Evolutionary conservation across 352 stramenopile genomes (phyloP).

Genomic region (Phytophthora litchii): DNA sequence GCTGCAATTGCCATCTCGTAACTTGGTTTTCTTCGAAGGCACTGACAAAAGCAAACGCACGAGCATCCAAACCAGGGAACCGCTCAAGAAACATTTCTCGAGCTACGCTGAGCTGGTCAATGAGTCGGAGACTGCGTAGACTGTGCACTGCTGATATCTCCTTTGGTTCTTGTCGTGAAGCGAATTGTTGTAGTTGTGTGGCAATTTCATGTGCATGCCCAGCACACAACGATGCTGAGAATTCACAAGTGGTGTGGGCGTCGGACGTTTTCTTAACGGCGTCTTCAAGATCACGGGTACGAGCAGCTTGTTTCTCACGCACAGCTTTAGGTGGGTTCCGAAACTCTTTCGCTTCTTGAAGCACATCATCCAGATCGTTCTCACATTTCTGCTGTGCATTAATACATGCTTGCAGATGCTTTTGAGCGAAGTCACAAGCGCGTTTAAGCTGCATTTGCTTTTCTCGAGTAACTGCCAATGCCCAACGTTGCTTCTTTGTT

Average conservation of each 20-base stretch:
- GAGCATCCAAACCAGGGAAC: constrained; percentile 70
- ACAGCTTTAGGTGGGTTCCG: constrained; percentile 63
- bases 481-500: constrained; percentile 32
- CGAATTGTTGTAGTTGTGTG: constrained; percentile 22
- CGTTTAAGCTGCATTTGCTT: constrained; percentile 31
- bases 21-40: constrained; percentile 51
- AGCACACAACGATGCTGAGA: constrained; percentile 2
- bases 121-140: constrained; percentile 41
- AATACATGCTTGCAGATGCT: constrained; percentile 39
- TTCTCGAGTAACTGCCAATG: constrained; percentile 17
- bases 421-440: constrained; percentile 40
- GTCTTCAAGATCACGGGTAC: constrained; percentile 42
- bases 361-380: constrained; percentile 40
- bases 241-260: constrained; percentile 24
- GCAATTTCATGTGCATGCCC: constrained; percentile 26
- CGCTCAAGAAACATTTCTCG: constrained; percentile 64
- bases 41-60: constrained; percentile 59
- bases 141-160: constrained; percentile 67
- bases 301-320: constrained; percentile 36
- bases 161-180: constrained; percentile 40
- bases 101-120: constrained; percentile 48
- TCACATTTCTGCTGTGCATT: constrained; percentile 24
- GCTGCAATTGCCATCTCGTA: constrained; percentile 67
- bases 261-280: constrained; percentile 24
- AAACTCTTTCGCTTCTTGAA: constrained; percentile 65